Evolutionary conservation across 331 rosid species (phyloP).

Genomic region (Spiraea crenata): DNA sequence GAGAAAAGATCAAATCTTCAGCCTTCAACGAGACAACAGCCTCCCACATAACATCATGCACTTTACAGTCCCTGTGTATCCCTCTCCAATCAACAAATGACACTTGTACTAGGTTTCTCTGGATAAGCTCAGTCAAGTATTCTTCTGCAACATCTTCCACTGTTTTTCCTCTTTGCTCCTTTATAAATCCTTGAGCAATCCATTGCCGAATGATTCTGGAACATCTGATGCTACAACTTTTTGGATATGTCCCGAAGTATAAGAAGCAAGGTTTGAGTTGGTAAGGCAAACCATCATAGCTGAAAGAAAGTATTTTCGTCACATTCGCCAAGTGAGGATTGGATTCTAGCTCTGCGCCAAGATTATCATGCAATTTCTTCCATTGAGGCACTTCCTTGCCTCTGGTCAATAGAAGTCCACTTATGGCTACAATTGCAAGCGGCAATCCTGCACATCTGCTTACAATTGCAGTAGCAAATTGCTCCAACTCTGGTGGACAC

Average conservation of each 20-base stretch:
- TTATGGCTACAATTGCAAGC: not conserved
- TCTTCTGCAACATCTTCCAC: constrained; percentile 1
- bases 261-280: constrained; percentile 21
- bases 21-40: not conserved
- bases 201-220: not conserved
- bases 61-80: not conserved
- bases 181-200: constrained; percentile 16
- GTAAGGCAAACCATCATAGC: constrained; percentile 23
- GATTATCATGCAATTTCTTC: not conserved
- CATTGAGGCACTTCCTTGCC: not conserved
- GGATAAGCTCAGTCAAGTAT: not conserved
- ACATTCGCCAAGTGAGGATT: not conserved
- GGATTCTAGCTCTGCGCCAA: not conserved
- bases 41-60: not conserved
- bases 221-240: not conserved
- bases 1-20: not conserved
- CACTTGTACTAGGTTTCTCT: constrained; percentile 1
- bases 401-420: not conserved
- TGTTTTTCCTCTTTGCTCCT: not conserved
- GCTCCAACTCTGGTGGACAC: not conserved
- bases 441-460: constrained; percentile 21
- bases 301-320: not conserved
- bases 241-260: constrained; percentile 24
- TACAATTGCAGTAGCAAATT: not conserved
- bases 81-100: not conserved